Percentiles rank a stretch among this genome's conserved stretches.
phyloP scores from a whole-genome alignment of 176 grass and related monocot species.

The Aegilops speltoides region DNA sequence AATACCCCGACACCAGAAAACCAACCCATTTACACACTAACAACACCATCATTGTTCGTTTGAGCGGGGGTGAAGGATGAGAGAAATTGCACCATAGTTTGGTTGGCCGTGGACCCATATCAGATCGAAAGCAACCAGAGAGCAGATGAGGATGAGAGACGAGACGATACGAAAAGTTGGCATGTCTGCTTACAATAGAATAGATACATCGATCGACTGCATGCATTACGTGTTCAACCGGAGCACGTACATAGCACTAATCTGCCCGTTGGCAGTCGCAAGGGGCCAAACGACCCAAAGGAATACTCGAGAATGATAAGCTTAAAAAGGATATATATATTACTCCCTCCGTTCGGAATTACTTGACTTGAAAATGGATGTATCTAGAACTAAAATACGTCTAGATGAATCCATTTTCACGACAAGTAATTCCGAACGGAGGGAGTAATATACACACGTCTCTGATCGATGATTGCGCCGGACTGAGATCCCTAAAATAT shows the following conservation, averaged over 20 bases:
- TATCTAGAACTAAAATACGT: too few species aligned
- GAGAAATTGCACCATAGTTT: neutral
- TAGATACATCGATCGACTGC: neutral
- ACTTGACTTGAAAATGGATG: too few species aligned
- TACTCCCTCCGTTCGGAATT: too few species aligned
- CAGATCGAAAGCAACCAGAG: conserved; percentile 2
- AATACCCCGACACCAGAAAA: neutral
- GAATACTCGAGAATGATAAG: neutral
- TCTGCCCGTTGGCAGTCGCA: conserved; percentile 8
- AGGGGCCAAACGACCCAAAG: neutral
- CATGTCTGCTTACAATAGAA: neutral
- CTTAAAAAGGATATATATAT: neutral
- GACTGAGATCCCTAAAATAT: neutral
- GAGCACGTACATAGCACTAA: neutral
- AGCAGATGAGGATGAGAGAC: neutral
- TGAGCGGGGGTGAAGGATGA: neutral
- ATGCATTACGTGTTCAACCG: neutral
- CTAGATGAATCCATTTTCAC: too few species aligned
- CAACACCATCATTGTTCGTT: neutral
- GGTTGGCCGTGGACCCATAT: neutral
- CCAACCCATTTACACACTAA: neutral
- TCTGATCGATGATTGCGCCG: neutral
- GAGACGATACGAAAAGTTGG: neutral
- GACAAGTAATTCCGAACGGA: too few species aligned
- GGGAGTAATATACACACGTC: neutral